Conservation (phyloP, 345 rosid genomes). For the Hibiscus tridactylites region DNA sequence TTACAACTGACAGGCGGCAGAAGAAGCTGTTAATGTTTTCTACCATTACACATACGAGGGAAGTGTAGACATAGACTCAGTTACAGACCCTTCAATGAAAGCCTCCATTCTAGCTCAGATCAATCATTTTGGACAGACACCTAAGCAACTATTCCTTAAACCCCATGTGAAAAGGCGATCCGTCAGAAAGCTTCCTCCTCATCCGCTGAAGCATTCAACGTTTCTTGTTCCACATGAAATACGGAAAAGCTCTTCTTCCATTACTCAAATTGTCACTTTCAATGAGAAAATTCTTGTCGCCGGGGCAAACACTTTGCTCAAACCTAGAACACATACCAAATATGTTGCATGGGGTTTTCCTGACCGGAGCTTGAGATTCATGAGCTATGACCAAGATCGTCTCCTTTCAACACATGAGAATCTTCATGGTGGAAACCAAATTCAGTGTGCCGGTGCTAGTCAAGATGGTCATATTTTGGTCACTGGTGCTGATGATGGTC, state of each 20-base stretch:
- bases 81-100: conserved; percentile 96
- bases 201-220: conserved; percentile 74
- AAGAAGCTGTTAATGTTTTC: conserved; percentile 95
- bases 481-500: conserved; percentile 93
- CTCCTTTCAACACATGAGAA: conserved; percentile 92
- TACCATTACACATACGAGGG: conserved; percentile 99
- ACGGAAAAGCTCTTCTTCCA: conserved; percentile 65
- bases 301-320: conserved; percentile 60
- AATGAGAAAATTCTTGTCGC: conserved; percentile 82
- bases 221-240: conserved; percentile 81
- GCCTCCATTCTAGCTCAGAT: conserved; percentile 98
- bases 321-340: conserved; percentile 80
- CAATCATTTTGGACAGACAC: conserved; percentile 99
- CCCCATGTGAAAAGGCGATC: conserved; percentile 78
- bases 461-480: conserved; percentile 89
- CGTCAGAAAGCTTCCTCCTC: conserved; percentile 67
- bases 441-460: conserved; percentile 75
- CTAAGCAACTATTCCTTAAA: conserved; percentile 89
- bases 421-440: conserved; percentile 91
- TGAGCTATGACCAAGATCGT: conserved; percentile 94
- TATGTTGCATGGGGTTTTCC: conserved; percentile 96
- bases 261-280: conserved; percentile 65
- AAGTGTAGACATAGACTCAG: conserved; percentile 95
- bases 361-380: conserved; percentile 87
- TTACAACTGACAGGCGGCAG: conserved; percentile 65